phyloP scores from a whole-genome alignment of 176 grass and related monocot species.

The Raddia distichophylla region DNA sequence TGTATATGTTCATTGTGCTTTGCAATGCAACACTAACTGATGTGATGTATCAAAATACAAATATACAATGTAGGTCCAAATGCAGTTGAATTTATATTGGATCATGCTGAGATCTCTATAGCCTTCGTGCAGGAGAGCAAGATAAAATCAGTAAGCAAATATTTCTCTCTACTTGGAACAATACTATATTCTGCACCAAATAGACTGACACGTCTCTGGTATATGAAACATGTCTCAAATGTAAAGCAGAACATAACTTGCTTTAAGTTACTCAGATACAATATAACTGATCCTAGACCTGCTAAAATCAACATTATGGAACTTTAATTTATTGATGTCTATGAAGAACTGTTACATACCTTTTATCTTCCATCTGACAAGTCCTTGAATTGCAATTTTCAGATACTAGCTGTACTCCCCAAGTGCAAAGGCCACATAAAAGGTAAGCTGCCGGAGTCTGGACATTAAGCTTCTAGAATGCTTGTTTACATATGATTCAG shows the following conservation, averaged over 20 bases:
- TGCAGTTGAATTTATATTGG: conserved; percentile 92
- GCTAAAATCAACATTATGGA: neutral
- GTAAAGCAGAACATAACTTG: neutral
- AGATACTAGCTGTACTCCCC: conserved; percentile 29
- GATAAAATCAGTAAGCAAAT: conserved; percentile 78
- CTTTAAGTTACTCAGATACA: neutral
- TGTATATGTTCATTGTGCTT: neutral
- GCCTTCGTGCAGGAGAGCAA: conserved; percentile 91
- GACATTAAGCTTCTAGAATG: neutral
- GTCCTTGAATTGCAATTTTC: conserved; percentile 14
- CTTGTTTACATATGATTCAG: neutral
- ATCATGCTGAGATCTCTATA: conserved; percentile 90
- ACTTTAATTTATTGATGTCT: neutral
- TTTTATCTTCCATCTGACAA: conserved; percentile 14
- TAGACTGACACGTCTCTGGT: neutral
- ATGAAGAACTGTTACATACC: neutral
- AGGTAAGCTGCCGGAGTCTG: conserved; percentile 33
- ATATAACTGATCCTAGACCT: neutral
- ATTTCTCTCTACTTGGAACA: conserved; percentile 7
- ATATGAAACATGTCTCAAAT: conserved; percentile 3
- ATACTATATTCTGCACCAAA: neutral
- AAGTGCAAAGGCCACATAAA: conserved; percentile 48
- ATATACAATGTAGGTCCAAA: conserved; percentile 66
- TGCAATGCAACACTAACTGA: neutral
- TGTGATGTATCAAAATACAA: neutral